phyloP scores from a whole-genome alignment of 1,284 basidiomycete species.

The Ganoderma meredithae region DNA sequence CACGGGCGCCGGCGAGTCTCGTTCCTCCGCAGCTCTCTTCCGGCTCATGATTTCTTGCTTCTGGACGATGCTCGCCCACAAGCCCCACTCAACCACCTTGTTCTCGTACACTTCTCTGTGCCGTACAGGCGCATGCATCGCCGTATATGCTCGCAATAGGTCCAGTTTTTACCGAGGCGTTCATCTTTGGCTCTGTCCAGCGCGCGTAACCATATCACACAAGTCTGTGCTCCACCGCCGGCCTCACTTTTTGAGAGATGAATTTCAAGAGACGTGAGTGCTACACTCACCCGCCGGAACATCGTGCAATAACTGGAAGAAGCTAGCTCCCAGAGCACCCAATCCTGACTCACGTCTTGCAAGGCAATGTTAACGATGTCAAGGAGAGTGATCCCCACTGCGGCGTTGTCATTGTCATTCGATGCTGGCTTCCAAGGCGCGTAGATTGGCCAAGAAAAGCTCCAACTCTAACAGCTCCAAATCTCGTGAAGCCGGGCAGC shows the following conservation, averaged over 20 bases:
- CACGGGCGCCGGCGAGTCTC: not conserved
- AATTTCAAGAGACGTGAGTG: no score
- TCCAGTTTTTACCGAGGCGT: not conserved
- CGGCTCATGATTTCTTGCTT: not conserved
- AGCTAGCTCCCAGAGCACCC: not conserved
- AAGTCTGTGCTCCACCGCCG: no score
- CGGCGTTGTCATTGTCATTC: no score
- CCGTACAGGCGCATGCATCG: not conserved
- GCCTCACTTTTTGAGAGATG: no score
- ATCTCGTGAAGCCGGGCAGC: not conserved
- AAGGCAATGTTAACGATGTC: no score
- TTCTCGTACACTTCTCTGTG: not conserved
- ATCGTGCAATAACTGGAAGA: no score
- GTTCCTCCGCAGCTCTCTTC: slow-evolving; percentile 1
- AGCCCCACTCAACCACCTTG: not conserved
- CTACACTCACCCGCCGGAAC: no score
- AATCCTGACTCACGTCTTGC: no score
- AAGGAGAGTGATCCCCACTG: no score
- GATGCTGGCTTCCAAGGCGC: not conserved
- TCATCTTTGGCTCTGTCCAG: no score
- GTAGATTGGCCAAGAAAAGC: not conserved
- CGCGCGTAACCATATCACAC: no score
- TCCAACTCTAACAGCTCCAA: not conserved
- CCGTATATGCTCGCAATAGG: not conserved
- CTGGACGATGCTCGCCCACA: not conserved